phyloP scores from a whole-genome alignment of 768 basidiomycete species.

The Gloeopeniophorella convolvens region DNA sequence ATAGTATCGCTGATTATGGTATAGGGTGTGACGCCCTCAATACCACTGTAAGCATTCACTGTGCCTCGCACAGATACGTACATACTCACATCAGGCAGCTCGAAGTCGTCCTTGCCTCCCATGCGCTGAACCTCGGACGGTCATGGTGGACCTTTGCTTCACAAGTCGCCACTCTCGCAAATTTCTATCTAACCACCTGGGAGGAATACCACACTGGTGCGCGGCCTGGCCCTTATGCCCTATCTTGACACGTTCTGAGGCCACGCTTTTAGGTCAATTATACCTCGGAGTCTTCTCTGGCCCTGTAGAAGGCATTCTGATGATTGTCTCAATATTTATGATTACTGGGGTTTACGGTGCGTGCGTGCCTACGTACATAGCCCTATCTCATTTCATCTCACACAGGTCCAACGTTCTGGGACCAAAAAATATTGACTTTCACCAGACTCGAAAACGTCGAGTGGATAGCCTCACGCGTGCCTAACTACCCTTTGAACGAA shows the following conservation, averaged over 20 bases:
- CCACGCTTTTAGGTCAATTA: constrained; percentile 53
- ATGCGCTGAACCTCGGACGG: constrained; percentile 85
- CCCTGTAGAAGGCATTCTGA: constrained; percentile 91
- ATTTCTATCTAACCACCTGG: constrained; percentile 73
- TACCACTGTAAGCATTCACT: constrained; percentile 57
- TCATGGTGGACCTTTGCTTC: constrained; percentile 97
- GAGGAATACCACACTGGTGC: constrained; percentile 83
- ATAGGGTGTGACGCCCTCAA: constrained; percentile 89
- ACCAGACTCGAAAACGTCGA: constrained; percentile 48
- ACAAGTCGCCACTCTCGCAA: constrained; percentile 61
- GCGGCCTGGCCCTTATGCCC: constrained; percentile 7
- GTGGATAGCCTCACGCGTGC: constrained; percentile 40
- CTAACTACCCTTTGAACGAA: constrained; percentile 75
- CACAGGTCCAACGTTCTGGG: constrained; percentile 77
- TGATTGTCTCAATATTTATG: constrained; percentile 71
- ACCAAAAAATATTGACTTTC: constrained; percentile 56
- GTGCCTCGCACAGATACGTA: background rate
- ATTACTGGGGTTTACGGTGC: constrained; percentile 74
- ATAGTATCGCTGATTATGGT: background rate
- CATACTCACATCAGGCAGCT: constrained; percentile 42
- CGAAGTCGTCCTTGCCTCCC: constrained; percentile 73
- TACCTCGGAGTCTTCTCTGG: constrained; percentile 93
- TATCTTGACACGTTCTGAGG: background rate
- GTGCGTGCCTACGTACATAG: background rate
- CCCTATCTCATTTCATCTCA: background rate